phyloP scores from a whole-genome alignment of 2,329 filamentous ascomycete species.

The Elsinoe australis region DNA sequence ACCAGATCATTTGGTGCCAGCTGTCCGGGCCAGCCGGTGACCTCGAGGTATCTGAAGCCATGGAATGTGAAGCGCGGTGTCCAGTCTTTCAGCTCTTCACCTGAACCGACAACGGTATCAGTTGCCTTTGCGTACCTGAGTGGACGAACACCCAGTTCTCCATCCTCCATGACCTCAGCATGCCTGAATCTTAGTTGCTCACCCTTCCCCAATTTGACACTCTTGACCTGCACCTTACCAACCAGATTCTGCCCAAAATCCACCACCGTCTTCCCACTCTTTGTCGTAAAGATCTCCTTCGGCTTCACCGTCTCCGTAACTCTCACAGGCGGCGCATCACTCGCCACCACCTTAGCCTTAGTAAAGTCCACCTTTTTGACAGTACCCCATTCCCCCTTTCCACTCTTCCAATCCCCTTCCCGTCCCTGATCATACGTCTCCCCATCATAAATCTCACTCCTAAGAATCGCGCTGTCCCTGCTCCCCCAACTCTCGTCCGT shows the following conservation, averaged over 20 bases:
- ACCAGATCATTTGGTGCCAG: slow-evolving; percentile 24
- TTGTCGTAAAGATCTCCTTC: slow-evolving; percentile 27
- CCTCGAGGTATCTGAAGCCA: slow-evolving; percentile 46
- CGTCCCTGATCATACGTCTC: slow-evolving; percentile 43
- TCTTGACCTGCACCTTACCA: slow-evolving; percentile 39
- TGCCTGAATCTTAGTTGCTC: slow-evolving; percentile 44
- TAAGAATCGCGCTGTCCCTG: slow-evolving; percentile 30
- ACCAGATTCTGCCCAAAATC: slow-evolving; percentile 56
- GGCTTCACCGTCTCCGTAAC: slow-evolving; percentile 29
- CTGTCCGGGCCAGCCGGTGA: slow-evolving; percentile 40
- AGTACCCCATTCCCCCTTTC: slow-evolving; percentile 25
- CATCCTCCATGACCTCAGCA: slow-evolving; percentile 49
- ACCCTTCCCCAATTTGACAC: slow-evolving; percentile 31
- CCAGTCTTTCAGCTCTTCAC: slow-evolving; percentile 30
- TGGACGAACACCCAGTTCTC: slow-evolving; percentile 38
- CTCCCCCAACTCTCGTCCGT: slow-evolving; percentile 38
- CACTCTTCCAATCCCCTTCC: slow-evolving; percentile 21
- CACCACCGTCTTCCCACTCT: slow-evolving; percentile 43
- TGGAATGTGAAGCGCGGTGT: slow-evolving; percentile 48
- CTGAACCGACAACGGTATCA: slow-evolving; percentile 36
- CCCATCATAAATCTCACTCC: slow-evolving; percentile 46
- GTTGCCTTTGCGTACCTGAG: slow-evolving; percentile 39
- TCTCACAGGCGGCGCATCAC: slow-evolving; percentile 41
- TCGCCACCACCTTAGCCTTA: slow-evolving; percentile 32
- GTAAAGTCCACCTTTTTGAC: slow-evolving; percentile 31